Percentiles rank a stretch among this genome's conserved stretches.
Evolutionary conservation across 106 monocot species (phyloP).

Genomic region (Triglochin maritima): DNA sequence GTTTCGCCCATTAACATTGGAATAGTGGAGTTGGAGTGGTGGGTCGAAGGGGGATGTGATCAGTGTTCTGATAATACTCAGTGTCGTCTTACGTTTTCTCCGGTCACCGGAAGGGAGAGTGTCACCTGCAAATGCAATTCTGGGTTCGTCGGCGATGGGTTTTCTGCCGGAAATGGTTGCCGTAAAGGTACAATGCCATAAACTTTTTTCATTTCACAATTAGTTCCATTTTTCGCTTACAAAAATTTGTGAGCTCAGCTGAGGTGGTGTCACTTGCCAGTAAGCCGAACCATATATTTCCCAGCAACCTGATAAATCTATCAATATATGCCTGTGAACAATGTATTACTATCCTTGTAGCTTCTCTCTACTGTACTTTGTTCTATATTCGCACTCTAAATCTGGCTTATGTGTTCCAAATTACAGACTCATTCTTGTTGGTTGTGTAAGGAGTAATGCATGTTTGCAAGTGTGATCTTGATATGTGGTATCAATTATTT

Average conservation of each 20-base stretch:
- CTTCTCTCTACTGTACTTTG: not conserved
- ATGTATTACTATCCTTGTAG: not conserved
- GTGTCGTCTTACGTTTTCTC: conserved; percentile 9
- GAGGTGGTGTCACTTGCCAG: not conserved
- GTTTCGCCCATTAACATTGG: conserved; percentile 4
- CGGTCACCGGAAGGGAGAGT: not conserved
- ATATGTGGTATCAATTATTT: no score
- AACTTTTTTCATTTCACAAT: not conserved
- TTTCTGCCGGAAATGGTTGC: conserved; percentile 28
- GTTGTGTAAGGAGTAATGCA: no score
- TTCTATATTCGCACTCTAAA: no score
- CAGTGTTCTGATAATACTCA: conserved; percentile 21
- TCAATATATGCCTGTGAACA: not conserved
- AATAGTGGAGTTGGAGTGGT: conserved; percentile 35
- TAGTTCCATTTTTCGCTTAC: not conserved
- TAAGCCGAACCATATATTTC: no score
- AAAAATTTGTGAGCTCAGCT: not conserved
- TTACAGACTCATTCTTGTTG: no score
- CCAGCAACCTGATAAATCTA: no score
- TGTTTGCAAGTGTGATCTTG: no score
- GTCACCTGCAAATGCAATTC: conserved; percentile 25
- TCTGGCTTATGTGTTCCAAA: no score
- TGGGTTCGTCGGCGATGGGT: conserved; percentile 43
- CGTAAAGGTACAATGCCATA: conserved; percentile 12
- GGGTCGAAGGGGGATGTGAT: conserved; percentile 26